phyloP scores from a whole-genome alignment of 345 rosid genomes.

The Salix dunnii region DNA sequence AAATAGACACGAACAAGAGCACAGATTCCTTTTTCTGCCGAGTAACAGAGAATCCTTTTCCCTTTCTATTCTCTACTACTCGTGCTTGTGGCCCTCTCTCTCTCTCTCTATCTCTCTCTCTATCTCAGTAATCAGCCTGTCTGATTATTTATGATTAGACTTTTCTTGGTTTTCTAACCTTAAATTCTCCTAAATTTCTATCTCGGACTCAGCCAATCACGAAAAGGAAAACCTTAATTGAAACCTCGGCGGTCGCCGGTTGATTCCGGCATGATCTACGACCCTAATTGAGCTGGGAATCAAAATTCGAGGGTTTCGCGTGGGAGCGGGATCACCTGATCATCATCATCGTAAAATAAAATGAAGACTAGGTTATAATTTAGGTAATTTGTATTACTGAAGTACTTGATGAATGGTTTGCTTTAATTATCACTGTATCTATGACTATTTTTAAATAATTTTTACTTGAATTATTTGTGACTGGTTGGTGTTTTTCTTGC shows the following conservation, averaged over 20 bases:
- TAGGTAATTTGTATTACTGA: conserved; percentile 22
- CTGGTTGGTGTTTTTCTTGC: background rate
- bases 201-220: background rate
- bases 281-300: conserved; percentile 22
- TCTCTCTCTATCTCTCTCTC: background rate
- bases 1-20: background rate
- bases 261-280: conserved; percentile 32
- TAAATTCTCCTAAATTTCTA: background rate
- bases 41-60: background rate
- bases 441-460: background rate
- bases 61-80: background rate
- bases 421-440: background rate
- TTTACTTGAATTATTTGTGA: background rate
- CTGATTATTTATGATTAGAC: background rate
- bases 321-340: conserved; percentile 10
- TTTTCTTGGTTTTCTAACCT: background rate
- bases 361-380: background rate
- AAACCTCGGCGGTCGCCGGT: background rate
- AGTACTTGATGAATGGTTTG: conserved; percentile 3
- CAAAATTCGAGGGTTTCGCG: conserved; percentile 15
- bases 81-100: background rate
- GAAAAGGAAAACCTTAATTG: background rate
- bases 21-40: background rate
- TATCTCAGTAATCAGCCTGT: background rate
- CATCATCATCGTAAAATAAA: background rate